phyloP scores from a whole-genome alignment of 495 filamentous ascomycete species.

The Penicillium fimorum region DNA sequence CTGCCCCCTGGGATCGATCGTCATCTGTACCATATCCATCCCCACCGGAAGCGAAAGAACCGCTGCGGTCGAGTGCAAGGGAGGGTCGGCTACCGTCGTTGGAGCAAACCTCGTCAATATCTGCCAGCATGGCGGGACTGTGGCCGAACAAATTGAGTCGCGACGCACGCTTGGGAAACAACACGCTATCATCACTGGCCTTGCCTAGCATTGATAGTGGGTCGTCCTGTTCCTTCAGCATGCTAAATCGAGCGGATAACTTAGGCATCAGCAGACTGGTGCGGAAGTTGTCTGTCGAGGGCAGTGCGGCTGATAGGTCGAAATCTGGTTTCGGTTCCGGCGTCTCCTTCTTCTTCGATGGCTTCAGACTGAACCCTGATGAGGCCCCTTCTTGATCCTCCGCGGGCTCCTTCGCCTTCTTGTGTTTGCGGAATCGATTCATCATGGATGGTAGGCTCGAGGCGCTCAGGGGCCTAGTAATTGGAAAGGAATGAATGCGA shows the following conservation, averaged over 20 bases:
- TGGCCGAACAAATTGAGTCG: conserved; percentile 58
- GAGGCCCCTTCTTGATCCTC: conserved; percentile 19
- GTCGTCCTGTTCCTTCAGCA: conserved; percentile 92
- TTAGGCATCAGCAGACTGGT: conserved; percentile 96
- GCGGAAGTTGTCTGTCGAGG: conserved; percentile 86
- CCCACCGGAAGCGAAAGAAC: conserved; percentile 51
- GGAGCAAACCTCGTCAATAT: conserved; percentile 88
- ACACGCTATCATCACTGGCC: conserved; percentile 88
- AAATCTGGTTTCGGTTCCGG: conserved; percentile 60
- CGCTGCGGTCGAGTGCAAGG: conserved; percentile 48
- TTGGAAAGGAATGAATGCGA: conserved; percentile 1
- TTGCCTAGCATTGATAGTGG: conserved; percentile 84
- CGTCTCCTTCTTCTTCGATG: conserved; percentile 54
- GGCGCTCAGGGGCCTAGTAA: background rate
- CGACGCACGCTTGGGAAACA: conserved; percentile 78
- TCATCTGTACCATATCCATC: conserved; percentile 71
- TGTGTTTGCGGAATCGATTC: conserved; percentile 74
- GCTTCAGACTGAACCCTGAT: conserved; percentile 38
- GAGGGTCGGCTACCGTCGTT: conserved; percentile 64
- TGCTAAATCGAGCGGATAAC: conserved; percentile 91
- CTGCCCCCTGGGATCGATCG: conserved; percentile 55
- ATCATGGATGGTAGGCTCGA: conserved; percentile 41
- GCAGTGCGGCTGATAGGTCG: conserved; percentile 71
- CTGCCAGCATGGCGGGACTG: conserved; percentile 58
- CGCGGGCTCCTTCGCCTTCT: conserved; percentile 51